Conservation (phyloP, 2,329 filamentous ascomycete species). For the Paecilomyces niveus region DNA sequence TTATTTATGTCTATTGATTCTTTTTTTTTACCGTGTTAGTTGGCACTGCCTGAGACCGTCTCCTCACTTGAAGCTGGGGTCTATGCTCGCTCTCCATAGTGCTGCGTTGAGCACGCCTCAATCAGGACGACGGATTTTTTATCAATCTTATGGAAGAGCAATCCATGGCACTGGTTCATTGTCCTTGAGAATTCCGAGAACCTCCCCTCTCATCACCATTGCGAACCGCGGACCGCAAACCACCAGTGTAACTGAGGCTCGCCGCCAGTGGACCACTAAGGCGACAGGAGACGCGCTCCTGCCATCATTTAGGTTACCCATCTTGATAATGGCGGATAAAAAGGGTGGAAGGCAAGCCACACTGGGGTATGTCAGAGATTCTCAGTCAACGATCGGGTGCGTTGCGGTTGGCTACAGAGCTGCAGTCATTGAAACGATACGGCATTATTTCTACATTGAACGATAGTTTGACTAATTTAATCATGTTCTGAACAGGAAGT, state of each 20-base stretch:
- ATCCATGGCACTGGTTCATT: not conserved
- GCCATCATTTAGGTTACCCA: not conserved
- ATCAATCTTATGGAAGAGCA: not conserved
- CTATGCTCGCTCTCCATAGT: not conserved
- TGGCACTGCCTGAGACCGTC: not conserved
- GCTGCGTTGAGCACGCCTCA: not conserved
- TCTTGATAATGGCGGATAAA: constrained; percentile 19
- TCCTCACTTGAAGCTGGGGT: not conserved
- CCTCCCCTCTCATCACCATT: not conserved
- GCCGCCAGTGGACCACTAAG: not conserved
- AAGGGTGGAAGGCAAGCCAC: constrained; percentile 63
- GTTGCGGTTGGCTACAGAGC: constrained; percentile 17
- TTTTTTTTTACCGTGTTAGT: not conserved
- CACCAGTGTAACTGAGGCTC: not conserved
- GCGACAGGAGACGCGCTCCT: not conserved
- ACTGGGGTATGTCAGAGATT: constrained; percentile 75
- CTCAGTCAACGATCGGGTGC: constrained; percentile 69
- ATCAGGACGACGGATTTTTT: not conserved
- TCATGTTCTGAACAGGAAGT: constrained; percentile 56
- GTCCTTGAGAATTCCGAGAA: not conserved
- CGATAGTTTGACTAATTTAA: constrained; percentile 2
- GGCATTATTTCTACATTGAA: not conserved
- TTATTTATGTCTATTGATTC: not conserved
- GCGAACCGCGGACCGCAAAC: not conserved
- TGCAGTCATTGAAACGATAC: constrained; percentile 1